Conservation (phyloP, 2,329 filamentous ascomycete genomes). For the Emericellopsis atlantica region DNA sequence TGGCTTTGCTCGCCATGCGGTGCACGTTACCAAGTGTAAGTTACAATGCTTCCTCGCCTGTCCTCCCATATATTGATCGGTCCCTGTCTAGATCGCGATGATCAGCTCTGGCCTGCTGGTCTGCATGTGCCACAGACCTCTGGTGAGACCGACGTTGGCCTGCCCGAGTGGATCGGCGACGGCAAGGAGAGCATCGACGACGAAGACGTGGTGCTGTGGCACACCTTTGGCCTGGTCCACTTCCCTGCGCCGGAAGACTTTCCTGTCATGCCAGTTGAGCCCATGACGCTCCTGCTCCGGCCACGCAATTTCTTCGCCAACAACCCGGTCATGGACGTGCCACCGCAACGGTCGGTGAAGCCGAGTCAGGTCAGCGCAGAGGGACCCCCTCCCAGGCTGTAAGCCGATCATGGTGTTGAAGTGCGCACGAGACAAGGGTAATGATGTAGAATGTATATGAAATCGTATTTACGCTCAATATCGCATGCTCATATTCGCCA, state of each 20-base stretch:
- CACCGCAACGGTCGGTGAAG: not conserved
- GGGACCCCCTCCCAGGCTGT: no score
- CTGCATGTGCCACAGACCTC: slow-evolving; percentile 82
- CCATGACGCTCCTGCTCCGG: slow-evolving; percentile 30
- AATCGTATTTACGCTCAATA: no score
- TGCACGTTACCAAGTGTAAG: slow-evolving; percentile 83
- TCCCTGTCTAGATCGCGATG: slow-evolving; percentile 50
- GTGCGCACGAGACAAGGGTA: no score
- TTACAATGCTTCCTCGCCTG: not conserved
- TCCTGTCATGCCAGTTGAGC: slow-evolving; percentile 55
- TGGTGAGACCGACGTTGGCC: slow-evolving; percentile 60
- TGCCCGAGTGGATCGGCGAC: slow-evolving; percentile 57
- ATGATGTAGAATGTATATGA: no score
- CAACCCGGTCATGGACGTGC: slow-evolving; percentile 34
- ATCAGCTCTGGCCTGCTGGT: slow-evolving; percentile 74
- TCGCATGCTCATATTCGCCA: no score
- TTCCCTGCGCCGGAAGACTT: slow-evolving; percentile 55
- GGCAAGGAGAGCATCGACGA: slow-evolving; percentile 47
- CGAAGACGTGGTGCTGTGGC: slow-evolving; percentile 44
- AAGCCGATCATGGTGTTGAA: no score
- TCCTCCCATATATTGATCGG: not conserved
- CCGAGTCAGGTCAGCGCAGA: no score
- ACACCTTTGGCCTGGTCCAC: slow-evolving; percentile 48
- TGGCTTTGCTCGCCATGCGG: slow-evolving; percentile 73
- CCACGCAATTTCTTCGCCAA: slow-evolving; percentile 35